Percentiles rank a stretch among this genome's conserved stretches.
These are phyloP conservation scores for Immersiella caudata DNA, from an alignment of 495 filamentous ascomycete genomes.

Conservation along the genomic window DNA sequence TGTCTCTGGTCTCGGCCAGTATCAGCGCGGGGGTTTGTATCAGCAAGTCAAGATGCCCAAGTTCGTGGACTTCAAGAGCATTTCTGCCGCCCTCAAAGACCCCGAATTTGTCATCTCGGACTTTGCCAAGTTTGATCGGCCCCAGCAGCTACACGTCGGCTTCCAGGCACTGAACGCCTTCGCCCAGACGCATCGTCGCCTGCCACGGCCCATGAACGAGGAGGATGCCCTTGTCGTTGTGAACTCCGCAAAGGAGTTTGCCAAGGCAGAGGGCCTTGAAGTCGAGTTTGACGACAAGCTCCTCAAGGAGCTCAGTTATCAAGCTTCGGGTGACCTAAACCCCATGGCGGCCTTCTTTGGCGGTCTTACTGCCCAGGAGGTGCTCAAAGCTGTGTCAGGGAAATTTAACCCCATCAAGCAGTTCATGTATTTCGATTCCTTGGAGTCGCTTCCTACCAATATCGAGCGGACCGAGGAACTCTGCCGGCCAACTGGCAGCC, in stretches of 20 bases:
- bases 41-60: slow-evolving; percentile 98
- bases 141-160: slow-evolving; percentile 86
- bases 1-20: slow-evolving; percentile 81
- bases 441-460: slow-evolving; percentile 86
- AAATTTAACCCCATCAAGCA: slow-evolving; percentile 94
- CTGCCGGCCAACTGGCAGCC: slow-evolving; percentile 78
- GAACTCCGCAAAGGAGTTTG: slow-evolving; percentile 69
- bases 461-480: slow-evolving; percentile 76
- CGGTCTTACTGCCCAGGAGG: slow-evolving; percentile 92
- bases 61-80: slow-evolving; percentile 82
- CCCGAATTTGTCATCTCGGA: slow-evolving; percentile 92
- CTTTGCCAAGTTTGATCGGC: slow-evolving; percentile 95
- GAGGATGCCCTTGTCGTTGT: slow-evolving; percentile 79
- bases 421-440: slow-evolving; percentile 95
- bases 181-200: slow-evolving; percentile 66
- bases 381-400: slow-evolving; percentile 94
- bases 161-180: slow-evolving; percentile 92
- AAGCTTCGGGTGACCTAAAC: slow-evolving; percentile 89
- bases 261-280: slow-evolving; percentile 67
- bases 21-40: slow-evolving; percentile 84
- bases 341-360: slow-evolving; percentile 96
- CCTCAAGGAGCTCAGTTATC: slow-evolving; percentile 89
- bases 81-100: slow-evolving; percentile 74
- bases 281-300: slow-evolving; percentile 90
- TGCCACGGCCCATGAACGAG: slow-evolving; percentile 81